Evolutionary conservation across 805 yeast species (phyloP), one percentile per base, ranked within the genome.

Genomic region (Diddensiella caesifluorescens): DNA sequence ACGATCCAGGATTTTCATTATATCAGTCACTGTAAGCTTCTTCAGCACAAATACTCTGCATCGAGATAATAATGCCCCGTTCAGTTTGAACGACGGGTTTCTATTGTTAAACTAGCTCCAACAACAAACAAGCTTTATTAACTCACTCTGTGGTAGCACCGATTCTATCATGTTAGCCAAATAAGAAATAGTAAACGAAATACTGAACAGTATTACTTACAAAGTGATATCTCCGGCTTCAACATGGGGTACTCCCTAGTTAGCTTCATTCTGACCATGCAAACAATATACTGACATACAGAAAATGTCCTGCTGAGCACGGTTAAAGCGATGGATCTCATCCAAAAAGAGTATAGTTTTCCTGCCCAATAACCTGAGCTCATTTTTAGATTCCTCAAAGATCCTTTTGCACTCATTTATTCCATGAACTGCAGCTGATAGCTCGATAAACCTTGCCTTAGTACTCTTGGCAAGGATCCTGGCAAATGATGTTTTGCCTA

Each of bases 81-180:
- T 79, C 31, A 92, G 63, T 53, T 86, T 81, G 53, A 83, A 81
- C 36, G 83, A 78, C 3, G 97, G 96, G 57, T 92, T 92, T 41
- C 48, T 47, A 25, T 12, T 15, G 37, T 29, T 13, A 21, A 20
- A 7, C 19, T n/a, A 5, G 13, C 15, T 6, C 16, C 10, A 22
- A 3, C 4, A 10, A n/a, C 10, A 9, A 37, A 5, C 9, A 4
- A 4, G 19, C 3, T 3, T 29, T 13, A 16, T 3, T 27, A 12
- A 41, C 47, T 29, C 31, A 43, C 58, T 92, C 98, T 0, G 97
- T 89, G 0, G 98, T 92, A n/a, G 97, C 97, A 4, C 98, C 98
- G 39, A 90, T 78, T 28, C 37, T 38, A 20, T 13, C 15, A 29
- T 10, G 41, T 38, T 30, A 38, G 35, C 27, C 9, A n/a, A 7